phyloP scores from a whole-genome alignment of 371 early-diverging fungal genomes.

The Actinomucor elegans region DNA sequence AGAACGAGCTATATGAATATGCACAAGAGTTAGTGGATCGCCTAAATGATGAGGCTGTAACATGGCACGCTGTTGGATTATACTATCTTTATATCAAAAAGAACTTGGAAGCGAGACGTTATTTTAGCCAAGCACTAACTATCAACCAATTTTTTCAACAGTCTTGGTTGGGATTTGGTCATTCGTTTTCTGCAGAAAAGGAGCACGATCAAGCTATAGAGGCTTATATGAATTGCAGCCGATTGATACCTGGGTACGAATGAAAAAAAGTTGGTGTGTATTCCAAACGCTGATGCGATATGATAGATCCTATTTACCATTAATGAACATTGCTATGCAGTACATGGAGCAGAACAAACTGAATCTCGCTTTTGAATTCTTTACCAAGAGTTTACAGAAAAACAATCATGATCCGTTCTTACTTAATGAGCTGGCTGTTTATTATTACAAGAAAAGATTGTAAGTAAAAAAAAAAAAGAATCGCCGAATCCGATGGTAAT shows the following conservation, averaged over 20 bases:
- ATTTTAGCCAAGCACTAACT: slow-evolving; percentile 53
- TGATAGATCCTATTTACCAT: slow-evolving; percentile 65
- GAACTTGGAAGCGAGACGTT: slow-evolving; percentile 56
- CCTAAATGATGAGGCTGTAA: slow-evolving; percentile 29
- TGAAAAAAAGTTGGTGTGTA: background rate
- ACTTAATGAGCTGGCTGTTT: slow-evolving; percentile 68
- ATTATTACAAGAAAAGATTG: slow-evolving; percentile 55
- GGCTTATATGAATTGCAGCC: slow-evolving; percentile 65
- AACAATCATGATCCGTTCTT: slow-evolving; percentile 65
- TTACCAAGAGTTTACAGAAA: slow-evolving; percentile 49
- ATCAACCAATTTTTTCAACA: slow-evolving; percentile 65
- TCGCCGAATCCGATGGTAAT: background rate
- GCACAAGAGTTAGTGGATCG: slow-evolving; percentile 35
- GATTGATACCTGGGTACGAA: slow-evolving; percentile 66
- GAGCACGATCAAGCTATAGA: slow-evolving; percentile 79
- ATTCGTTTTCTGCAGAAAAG: slow-evolving; percentile 74
- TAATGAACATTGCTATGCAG: slow-evolving; percentile 76
- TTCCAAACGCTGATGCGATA: too few relatives aligned
- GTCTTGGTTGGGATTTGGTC: slow-evolving; percentile 81
- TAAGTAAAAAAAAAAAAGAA: slow-evolving; percentile 44
- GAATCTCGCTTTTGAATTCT: slow-evolving; percentile 55
- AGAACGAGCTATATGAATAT: slow-evolving; percentile 64
- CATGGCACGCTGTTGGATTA: slow-evolving; percentile 78
- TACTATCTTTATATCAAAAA: slow-evolving; percentile 67
- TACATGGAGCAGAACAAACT: slow-evolving; percentile 60